Evolutionary conservation across 2,329 filamentous ascomycete species (phyloP), one percentile per base, ranked within the genome.

Genomic region (Aureobasidium sp.): DNA sequence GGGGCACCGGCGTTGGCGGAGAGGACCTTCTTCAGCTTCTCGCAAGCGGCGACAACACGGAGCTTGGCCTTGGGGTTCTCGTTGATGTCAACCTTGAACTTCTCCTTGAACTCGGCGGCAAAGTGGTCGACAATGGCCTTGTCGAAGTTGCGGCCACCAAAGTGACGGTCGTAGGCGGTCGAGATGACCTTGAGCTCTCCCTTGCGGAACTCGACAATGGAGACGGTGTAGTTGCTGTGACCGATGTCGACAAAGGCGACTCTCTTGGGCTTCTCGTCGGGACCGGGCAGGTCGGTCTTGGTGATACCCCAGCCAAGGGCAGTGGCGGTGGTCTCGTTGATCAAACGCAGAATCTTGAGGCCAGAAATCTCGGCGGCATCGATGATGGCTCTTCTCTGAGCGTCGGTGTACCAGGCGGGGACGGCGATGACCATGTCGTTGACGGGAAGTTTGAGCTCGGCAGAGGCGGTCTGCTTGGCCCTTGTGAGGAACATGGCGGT

Each of bases 11-110:
- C 89, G 80, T 97, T 97, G 74, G 94, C 94, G 39, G 93, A 97
- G 62, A 99, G 82, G 62, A 97, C 87, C 86, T 97, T 97, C 87
- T 99, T 99, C 74, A 96, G 80, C 84, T 96, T 97, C 84, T 99
- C 94, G 61, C 92, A 91, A 62, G 90, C 91, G 65, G 91, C 87
- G 45, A 89, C 84, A 69, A 95, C 90, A 75, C 94, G 91, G 68
- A 92, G 86, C 76, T 88, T 85, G 63, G 93, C 94, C 80, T 96
- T 96, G 68, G 87, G 84, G 80, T 97, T 94, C 68, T 85, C 87
- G 77, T 87, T 85, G 79, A 99, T 93, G 75, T 97, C 92, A 70
- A 97, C 89, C 84, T 96, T 96, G 86, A 90, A 96, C 78, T 96
- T 97, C 78, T 91, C 90, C 80, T 94, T 90, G 84, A 97, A 99